Evolutionary conservation across 2,329 filamentous ascomycete genomes (phyloP).

Genomic region (Davidsoniella virescens): DNA sequence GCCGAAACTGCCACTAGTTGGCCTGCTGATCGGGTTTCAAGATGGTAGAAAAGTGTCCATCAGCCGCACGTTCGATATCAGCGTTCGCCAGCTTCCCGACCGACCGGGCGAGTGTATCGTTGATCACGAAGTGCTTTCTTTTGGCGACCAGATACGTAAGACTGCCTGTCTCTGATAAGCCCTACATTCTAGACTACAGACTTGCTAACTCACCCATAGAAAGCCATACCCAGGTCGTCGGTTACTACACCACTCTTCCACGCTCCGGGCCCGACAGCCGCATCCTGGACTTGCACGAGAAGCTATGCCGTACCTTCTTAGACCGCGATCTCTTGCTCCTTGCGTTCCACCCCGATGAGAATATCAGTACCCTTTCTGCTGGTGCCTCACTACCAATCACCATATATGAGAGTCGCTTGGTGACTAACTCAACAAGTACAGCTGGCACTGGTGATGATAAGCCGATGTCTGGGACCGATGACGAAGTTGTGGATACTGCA

Average conservation of each 20-base stretch:
- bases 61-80: slow-evolving; percentile 73
- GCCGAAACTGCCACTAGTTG: slow-evolving; percentile 61
- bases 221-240: slow-evolving; percentile 70
- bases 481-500: slow-evolving; percentile 57
- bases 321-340: slow-evolving; percentile 78
- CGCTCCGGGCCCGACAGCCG: slow-evolving; percentile 51
- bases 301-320: slow-evolving; percentile 59
- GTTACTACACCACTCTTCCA: slow-evolving; percentile 75
- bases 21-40: slow-evolving; percentile 80
- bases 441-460: slow-evolving; percentile 18
- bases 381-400: slow-evolving; percentile 77
- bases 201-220: slow-evolving; percentile 52
- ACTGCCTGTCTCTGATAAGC: neutral
- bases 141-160: slow-evolving; percentile 2
- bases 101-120: slow-evolving; percentile 10
- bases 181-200: neutral
- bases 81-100: slow-evolving; percentile 47
- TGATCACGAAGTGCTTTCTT: slow-evolving; percentile 1
- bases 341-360: slow-evolving; percentile 60
- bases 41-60: slow-evolving; percentile 81
- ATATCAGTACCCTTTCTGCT: slow-evolving; percentile 33
- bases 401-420: slow-evolving; percentile 57
- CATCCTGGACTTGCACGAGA: slow-evolving; percentile 60
- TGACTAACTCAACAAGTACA: neutral
- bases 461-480: slow-evolving; percentile 25